Evolutionary conservation across 129 eudicot species (phyloP), one percentile per base, ranked within the genome.

Genomic region (Chrysanthemum lavandulifolium): DNA sequence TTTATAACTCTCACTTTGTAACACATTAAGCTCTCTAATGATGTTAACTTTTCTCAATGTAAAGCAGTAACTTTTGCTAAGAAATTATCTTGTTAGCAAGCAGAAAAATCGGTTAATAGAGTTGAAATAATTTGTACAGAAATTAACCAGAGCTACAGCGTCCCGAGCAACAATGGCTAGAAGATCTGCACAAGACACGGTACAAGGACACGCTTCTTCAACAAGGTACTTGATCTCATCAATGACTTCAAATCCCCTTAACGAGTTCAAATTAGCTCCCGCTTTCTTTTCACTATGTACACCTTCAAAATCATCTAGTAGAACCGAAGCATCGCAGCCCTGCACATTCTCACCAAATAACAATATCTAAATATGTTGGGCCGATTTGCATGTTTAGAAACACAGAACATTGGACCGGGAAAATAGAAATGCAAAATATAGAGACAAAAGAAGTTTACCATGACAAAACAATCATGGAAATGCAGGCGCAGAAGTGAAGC

Each of bases 141-240:
- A 15, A n/a, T 9, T 47, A 71, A 87, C 89, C 86, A 79, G 15
- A 48, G 75, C 77, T 40, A 87, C 89, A 0, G 82, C 79, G 63
- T 87, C 89, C 3, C 93, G 80, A 61, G 93, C 89, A 77, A 80
- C 93, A 72, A 87, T 74, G 57, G 93, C 93, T 69, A 87, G 78
- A 79, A 87, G 79, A 78, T 87, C 93, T 68, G 93, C 89, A 59
- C 93, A 87, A 15, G 93, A 84, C 27, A 87, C 93, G 1, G 67
- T 79, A n/a, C 58, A 74, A 36, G 89, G 93, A 68, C 93, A 87
- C 49, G 81, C 84, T 45, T 84, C 84, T 74, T 87, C 93, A 33
- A 87, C 64, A 0, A 81, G 47, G 61, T 47, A 52, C 78, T 87
- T 87, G 2, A 87, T 87, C 62, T 82, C 76, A 58, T 87, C 94